Base-by-base conservation (phyloP, 225 moss, liverwort and hornwort genomes). In the Physcomitrium patens region DNA sequence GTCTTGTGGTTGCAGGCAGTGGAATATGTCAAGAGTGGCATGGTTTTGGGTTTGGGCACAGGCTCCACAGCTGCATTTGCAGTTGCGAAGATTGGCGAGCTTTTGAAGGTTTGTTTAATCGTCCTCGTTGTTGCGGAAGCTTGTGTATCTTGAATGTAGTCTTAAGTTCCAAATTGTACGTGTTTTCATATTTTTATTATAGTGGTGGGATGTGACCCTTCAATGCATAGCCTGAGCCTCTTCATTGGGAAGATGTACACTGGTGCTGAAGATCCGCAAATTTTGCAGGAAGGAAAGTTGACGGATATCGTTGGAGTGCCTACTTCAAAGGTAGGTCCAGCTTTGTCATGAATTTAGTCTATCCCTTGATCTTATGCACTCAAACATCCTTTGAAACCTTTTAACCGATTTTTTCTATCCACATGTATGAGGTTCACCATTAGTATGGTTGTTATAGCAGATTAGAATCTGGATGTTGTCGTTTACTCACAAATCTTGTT, bases 1-100 rank as follows among this genome's bases (percentile, higher is more conserved):
- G 20, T 66, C 58, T 60, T 72, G 66, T 62, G 55, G 42, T 60
- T 65, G 52, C 90, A 94, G 93, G 93, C 95, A 64, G 91, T 99
- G 53, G 94, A 95, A 68, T 95, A 93, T 76, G 90, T 95, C 43
- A 81, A 91, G 76, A 93, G 95, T 78, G 91, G 97, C 79, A 99
- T 99, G 97, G 97, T 99, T 8, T 75, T 99, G 85, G 95, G 95
- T 61, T 86, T 99, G 59, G 97, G 97, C 79, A 99, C 97, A 31
- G 95, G 91, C 45, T 99, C 97, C 59, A 99, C 95, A 62, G 97
- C 95, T 79, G 93, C 97, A 43, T 95, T 91, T 73, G 97, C 93
- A 57, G 91, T 99, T 20, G 90, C 91, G 22, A 95, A 80, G 67
- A 99, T 95, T 63, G 95, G 93, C 69, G 91, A 91, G 83, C 88